Percentiles rank a stretch among this genome's conserved stretches.
Evolutionary conservation across 2,329 filamentous ascomycete genomes (phyloP).

Genomic region (Raffaelea albimanens): DNA sequence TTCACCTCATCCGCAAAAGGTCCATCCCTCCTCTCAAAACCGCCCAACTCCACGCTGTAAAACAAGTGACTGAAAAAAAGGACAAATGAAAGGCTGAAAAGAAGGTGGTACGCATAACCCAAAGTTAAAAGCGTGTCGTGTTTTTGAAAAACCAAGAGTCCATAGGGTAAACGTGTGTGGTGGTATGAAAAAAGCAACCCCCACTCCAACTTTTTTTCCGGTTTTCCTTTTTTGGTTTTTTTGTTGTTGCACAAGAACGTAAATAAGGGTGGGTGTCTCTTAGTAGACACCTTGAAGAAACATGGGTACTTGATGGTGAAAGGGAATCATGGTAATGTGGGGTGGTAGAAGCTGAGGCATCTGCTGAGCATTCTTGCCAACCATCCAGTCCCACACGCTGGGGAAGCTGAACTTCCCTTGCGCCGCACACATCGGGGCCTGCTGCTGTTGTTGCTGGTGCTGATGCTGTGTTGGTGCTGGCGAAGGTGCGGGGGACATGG

Average conservation of each 20-base stretch:
- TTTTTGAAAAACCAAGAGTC: too few relatives aligned
- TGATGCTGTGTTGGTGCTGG: constrained; percentile 21
- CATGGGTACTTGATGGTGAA: constrained; percentile 35
- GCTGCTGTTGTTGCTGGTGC: neutral
- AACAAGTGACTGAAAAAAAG: neutral
- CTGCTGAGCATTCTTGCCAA: constrained; percentile 31
- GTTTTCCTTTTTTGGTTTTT: too few relatives aligned
- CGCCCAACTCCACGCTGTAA: constrained; percentile 8
- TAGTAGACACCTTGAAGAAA: constrained; percentile 20
- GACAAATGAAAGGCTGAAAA: too few relatives aligned
- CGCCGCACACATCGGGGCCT: neutral
- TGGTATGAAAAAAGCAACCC: too few relatives aligned
- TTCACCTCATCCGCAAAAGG: neutral
- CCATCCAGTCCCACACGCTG: constrained; percentile 9
- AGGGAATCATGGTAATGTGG: constrained; percentile 31
- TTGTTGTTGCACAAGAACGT: neutral
- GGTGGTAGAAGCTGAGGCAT: constrained; percentile 29
- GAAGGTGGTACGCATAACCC: too few relatives aligned
- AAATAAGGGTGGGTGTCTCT: neutral
- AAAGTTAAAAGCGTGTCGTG: too few relatives aligned
- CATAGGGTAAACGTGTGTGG: too few relatives aligned
- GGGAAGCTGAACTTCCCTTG: constrained; percentile 28
- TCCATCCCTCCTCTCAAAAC: constrained; percentile 2
- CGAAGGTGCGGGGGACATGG: constrained; percentile 17
- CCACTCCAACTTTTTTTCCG: too few relatives aligned